These are phyloP conservation scores for Wickerhamiella pararugosa DNA, from an alignment of 1,139 yeast genomes.

Conservation along the genomic window DNA sequence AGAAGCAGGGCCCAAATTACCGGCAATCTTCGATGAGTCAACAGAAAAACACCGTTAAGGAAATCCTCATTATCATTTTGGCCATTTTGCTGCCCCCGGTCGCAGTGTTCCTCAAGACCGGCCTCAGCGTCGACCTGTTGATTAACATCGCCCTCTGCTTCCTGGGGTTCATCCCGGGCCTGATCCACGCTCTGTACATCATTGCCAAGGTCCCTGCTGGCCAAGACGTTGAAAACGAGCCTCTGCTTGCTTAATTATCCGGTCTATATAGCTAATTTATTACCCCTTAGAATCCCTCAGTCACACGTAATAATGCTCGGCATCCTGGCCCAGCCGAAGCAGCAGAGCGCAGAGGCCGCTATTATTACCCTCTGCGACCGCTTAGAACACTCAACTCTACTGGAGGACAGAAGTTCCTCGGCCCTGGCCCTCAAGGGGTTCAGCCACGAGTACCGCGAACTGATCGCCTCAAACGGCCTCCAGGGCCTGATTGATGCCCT, in stretches of 20 bases:
- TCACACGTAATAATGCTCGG: conserved; percentile 11
- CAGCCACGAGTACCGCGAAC: conserved; percentile 76
- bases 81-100: conserved; percentile 17
- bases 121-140: conserved; percentile 27
- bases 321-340: conserved; percentile 33
- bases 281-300: background rate
- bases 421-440: conserved; percentile 81
- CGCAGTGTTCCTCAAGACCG: conserved; percentile 16
- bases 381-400: conserved; percentile 62
- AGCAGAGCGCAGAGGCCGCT: conserved; percentile 64
- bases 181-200: conserved; percentile 32
- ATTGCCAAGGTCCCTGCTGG: conserved; percentile 29
- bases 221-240: conserved; percentile 1
- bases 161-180: conserved; percentile 72
- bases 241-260: background rate
- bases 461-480: conserved; percentile 79
- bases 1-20: too few species aligned
- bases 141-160: conserved; percentile 63
- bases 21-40: too few species aligned
- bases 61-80: conserved; percentile 15
- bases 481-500: conserved; percentile 59
- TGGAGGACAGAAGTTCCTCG: conserved; percentile 85
- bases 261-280: too few species aligned
- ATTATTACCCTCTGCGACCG: conserved; percentile 83
- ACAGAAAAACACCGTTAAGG: conserved; percentile 11